Conservation (phyloP, 768 basidiomycete genomes). For the Pleurotus platypus region DNA sequence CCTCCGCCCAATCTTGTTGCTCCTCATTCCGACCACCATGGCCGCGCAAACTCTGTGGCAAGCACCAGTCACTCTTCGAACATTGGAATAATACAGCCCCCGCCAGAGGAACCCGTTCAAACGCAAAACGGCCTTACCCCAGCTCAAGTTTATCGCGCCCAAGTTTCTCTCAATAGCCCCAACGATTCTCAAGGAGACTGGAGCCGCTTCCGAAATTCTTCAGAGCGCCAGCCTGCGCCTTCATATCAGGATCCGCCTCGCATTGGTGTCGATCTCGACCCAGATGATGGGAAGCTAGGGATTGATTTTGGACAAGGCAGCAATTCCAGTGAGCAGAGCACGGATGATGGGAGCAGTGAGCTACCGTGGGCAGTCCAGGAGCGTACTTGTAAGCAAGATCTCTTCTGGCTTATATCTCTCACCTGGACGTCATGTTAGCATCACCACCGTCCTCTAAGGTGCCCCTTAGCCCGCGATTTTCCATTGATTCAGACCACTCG, state of each 20-base stretch:
- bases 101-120: constrained; percentile 49
- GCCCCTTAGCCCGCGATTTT: constrained; percentile 27
- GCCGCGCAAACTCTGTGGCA: constrained; percentile 49
- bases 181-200: constrained; percentile 24
- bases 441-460: constrained; percentile 9
- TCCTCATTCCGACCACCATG: constrained; percentile 16
- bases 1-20: constrained; percentile 35
- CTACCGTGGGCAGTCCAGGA: constrained; percentile 54
- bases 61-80: constrained; percentile 33
- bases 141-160: constrained; percentile 79
- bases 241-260: constrained; percentile 26
- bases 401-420: constrained; percentile 15
- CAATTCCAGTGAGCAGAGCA: constrained; percentile 35
- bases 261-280: constrained; percentile 42
- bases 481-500: constrained; percentile 29
- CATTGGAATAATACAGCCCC: constrained; percentile 38
- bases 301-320: constrained; percentile 45
- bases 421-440: constrained; percentile 16
- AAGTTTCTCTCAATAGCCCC: constrained; percentile 54
- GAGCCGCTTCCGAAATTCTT: constrained; percentile 24
- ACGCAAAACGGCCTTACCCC: constrained; percentile 59
- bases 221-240: constrained; percentile 19
- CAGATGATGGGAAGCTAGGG: constrained; percentile 54
- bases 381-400: constrained; percentile 35
- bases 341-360: constrained; percentile 51